These are phyloP conservation scores for Dendrobium huoshanense DNA, from an alignment of 106 monocot genomes.

Conservation along the genomic window DNA sequence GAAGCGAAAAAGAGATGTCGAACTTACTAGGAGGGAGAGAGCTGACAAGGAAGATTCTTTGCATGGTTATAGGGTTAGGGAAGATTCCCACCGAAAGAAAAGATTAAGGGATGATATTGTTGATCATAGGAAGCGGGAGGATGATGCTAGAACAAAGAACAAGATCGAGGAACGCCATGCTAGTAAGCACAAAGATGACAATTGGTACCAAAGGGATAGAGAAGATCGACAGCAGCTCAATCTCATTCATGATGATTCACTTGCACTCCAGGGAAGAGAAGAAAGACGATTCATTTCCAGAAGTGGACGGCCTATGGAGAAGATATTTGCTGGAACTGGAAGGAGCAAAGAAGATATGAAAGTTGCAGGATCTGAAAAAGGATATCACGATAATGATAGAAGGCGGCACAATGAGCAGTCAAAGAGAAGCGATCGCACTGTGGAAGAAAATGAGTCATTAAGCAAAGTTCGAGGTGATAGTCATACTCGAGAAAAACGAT, in stretches of 20 bases:
- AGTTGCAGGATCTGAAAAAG: slow-evolving; percentile 32
- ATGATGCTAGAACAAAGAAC: slow-evolving; percentile 33
- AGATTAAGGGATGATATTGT: slow-evolving; percentile 42
- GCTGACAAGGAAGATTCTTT: slow-evolving; percentile 41
- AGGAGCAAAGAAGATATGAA: slow-evolving; percentile 47
- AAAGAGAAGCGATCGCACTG: slow-evolving; percentile 28
- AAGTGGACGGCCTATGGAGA: slow-evolving; percentile 27
- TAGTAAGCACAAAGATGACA: slow-evolving; percentile 62
- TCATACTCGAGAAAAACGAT: slow-evolving; percentile 31
- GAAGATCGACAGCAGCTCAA: slow-evolving; percentile 65
- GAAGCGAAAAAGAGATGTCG: slow-evolving; percentile 68
- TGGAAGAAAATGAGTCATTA: slow-evolving; percentile 23
- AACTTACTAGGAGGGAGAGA: slow-evolving; percentile 49
- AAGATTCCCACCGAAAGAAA: slow-evolving; percentile 38
- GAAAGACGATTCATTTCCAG: slow-evolving; percentile 27
- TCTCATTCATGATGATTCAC: slow-evolving; percentile 41
- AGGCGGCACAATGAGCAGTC: slow-evolving; percentile 30
- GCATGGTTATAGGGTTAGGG: slow-evolving; percentile 39
- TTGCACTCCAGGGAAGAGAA: slow-evolving; percentile 50
- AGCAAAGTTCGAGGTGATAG: slow-evolving; percentile 36
- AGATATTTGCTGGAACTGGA: slow-evolving; percentile 27
- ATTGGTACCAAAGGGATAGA: slow-evolving; percentile 53
- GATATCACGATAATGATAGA: slow-evolving; percentile 31
- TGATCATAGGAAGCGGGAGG: slow-evolving; percentile 54
- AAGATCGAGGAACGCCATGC: slow-evolving; percentile 46